Evolutionary conservation across 345 rosid genomes (phyloP).

Genomic region (Ceriops decandra): DNA sequence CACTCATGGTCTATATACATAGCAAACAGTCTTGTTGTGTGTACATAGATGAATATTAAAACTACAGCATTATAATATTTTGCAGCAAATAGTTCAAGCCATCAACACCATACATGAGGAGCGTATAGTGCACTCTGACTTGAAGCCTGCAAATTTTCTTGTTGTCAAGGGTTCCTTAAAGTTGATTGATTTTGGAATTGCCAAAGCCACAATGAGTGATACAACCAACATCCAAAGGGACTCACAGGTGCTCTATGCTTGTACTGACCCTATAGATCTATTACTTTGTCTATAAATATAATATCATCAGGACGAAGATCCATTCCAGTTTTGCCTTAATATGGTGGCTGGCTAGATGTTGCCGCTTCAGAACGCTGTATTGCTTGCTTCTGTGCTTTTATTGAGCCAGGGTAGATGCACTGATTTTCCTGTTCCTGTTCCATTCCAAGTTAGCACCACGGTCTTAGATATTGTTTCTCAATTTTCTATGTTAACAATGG

Average conservation of each 20-base stretch:
- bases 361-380: no score
- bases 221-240: conserved; percentile 96
- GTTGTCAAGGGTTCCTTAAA: conserved; percentile 89
- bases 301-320: neutral
- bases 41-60: conserved; percentile 15
- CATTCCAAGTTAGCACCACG: no score
- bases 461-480: no score
- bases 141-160: conserved; percentile 98
- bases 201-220: conserved; percentile 92
- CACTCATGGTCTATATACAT: neutral
- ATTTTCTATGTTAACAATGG: no score
- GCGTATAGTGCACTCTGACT: conserved; percentile 93
- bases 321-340: no score
- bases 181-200: conserved; percentile 98
- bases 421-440: no score
- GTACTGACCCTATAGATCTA: neutral
- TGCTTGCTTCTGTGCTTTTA: no score
- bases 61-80: conserved; percentile 13
- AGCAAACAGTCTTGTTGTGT: no score
- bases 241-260: conserved; percentile 61
- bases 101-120: conserved; percentile 96
- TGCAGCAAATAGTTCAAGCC: conserved; percentile 97
- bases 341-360: no score
- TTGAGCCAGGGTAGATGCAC: no score
- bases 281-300: neutral